These are phyloP conservation scores for Plantago rigida DNA, from an alignment of 305 asterid genomes.

Conservation along the genomic window DNA sequence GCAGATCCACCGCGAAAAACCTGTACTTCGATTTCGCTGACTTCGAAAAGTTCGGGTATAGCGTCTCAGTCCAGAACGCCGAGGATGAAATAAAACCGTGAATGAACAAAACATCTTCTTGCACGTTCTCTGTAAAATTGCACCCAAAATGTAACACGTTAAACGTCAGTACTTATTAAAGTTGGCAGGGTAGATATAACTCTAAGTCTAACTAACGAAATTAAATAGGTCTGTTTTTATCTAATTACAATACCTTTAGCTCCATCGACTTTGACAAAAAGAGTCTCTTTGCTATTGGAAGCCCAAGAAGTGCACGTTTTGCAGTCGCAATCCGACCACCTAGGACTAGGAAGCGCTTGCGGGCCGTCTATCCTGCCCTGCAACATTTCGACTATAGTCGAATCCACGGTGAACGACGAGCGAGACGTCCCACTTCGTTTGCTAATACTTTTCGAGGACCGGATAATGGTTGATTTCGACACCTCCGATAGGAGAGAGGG, in stretches of 20 bases:
- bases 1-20: slow-evolving; percentile 70
- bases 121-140: slow-evolving; percentile 37
- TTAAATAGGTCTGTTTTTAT: no score
- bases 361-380: slow-evolving; percentile 49
- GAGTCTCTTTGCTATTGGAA: slow-evolving; percentile 45
- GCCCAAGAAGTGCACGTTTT: slow-evolving; percentile 65
- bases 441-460: slow-evolving; percentile 21
- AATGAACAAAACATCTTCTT: slow-evolving; percentile 75
- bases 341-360: slow-evolving; percentile 36
- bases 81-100: slow-evolving; percentile 94
- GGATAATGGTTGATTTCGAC: slow-evolving; percentile 39
- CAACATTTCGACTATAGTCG: slow-evolving; percentile 63
- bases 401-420: slow-evolving; percentile 44
- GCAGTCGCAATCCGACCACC: slow-evolving; percentile 98
- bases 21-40: slow-evolving; percentile 62
- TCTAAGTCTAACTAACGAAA: background rate
- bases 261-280: slow-evolving; percentile 63
- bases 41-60: slow-evolving; percentile 71
- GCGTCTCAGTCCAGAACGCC: slow-evolving; percentile 79
- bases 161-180: background rate
- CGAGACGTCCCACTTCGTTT: slow-evolving; percentile 29
- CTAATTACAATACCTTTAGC: slow-evolving; percentile 41
- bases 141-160: background rate
- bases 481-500: slow-evolving; percentile 52
- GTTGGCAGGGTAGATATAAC: background rate